A percentile compares a stretch with the other conserved stretches of the same genome.
phyloP scores from a whole-genome alignment of 306 rosid genomes.

The Herpetospermum pedunculosum region DNA sequence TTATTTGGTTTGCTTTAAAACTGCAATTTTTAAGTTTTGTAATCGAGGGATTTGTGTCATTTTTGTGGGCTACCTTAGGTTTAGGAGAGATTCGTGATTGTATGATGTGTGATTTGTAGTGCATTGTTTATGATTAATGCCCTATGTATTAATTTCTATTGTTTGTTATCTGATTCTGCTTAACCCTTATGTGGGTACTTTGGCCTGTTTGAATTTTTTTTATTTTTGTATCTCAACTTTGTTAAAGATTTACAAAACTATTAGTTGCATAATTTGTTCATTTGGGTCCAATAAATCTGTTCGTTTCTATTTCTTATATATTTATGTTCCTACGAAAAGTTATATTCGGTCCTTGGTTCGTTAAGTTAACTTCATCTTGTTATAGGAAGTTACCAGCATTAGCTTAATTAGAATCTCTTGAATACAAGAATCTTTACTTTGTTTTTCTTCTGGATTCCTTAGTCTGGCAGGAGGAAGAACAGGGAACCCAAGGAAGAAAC shows the following conservation, averaged over 20 bases:
- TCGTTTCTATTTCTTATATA: no score
- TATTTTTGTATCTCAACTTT: no score
- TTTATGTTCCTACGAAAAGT: no score
- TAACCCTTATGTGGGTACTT: neutral
- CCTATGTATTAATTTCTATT: no score
- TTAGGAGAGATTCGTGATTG: neutral
- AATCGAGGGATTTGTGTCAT: neutral
- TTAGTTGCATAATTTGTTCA: no score
- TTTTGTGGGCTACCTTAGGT: neutral
- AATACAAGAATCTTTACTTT: neutral
- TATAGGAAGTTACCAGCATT: neutral
- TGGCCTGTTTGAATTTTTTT: no score
- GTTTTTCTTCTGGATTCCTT: neutral
- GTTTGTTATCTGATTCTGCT: neutral
- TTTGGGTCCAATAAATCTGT: no score
- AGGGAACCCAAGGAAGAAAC: slow-evolving; percentile 69
- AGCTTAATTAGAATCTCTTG: neutral
- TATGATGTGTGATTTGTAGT: neutral
- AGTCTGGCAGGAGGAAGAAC: slow-evolving; percentile 42
- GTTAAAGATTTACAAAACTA: no score
- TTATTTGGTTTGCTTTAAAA: neutral
- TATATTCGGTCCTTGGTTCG: no score
- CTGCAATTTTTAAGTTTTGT: neutral
- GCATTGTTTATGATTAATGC: neutral
- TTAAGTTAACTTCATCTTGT: neutral